Evolutionary conservation across 1,284 basidiomycete genomes (phyloP), one percentile per base, ranked within the genome.

Genomic region (Puccinia polysora): DNA sequence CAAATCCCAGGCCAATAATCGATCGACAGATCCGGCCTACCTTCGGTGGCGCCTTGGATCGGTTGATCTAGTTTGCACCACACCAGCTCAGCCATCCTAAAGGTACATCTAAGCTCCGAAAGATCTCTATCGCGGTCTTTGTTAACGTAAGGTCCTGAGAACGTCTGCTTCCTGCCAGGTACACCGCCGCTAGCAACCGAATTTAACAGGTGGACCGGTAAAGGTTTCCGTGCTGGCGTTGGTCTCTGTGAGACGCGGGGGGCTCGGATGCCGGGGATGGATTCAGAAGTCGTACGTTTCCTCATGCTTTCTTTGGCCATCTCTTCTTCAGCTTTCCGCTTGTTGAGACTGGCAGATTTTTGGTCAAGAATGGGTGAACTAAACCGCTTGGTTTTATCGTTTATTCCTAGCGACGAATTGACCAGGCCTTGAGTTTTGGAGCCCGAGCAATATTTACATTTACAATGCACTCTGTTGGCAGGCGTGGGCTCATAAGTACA

Each of bases 371-470:
- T 65, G 30, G 68, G 73, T 1, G 36, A 49, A n/a, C 69, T 52
- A 18, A 58, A 63, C 28, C 65, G 50, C 12, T 74, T 73, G 67
- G 18, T 78, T 18, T 76, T 73, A 12, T 77, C 75, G 30, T 82
- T 79, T n/a, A 83, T 78, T 20, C 85, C 84, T 80, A 89, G 83
- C 12, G 82, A 81, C 6, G 83, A 81, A 4, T 87, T 87, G 72
- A 91, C 86, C 74, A 86, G 84, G 43, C 83, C 83, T 78, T 91
- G 89, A 0, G 85, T 81, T 75, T 84, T 84, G 23, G 68, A 65
- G 75, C 85, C 86, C 47, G 84, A 81, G 78, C 89, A 91, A 78
- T 91, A 91, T 78, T 90, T 90, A 82, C 89, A 91, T 30, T 81
- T 79, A 77, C 89, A 91, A 43, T 83, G 84, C 0, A 78, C 75